phyloP scores from a whole-genome alignment of 2,329 filamentous ascomycete species.

The Penicillium aurantiogriseum region DNA sequence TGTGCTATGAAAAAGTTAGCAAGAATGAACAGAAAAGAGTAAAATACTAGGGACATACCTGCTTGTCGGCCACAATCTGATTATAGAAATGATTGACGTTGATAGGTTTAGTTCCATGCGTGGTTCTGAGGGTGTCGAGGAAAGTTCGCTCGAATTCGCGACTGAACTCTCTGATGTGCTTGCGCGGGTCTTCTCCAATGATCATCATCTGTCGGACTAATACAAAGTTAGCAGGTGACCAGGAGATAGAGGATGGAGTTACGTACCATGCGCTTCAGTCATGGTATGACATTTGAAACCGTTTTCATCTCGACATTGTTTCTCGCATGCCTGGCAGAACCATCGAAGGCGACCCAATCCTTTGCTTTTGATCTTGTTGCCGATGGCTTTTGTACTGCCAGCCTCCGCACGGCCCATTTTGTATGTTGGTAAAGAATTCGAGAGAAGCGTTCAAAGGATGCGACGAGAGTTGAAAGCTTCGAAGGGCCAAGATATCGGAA shows the following conservation, averaged over 20 bases:
- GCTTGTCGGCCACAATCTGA: conserved; percentile 73
- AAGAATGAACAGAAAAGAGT: neutral
- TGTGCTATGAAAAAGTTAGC: conserved; percentile 50
- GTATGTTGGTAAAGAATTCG: conserved; percentile 11
- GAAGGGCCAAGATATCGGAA: neutral
- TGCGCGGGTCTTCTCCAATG: conserved; percentile 82
- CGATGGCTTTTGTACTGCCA: conserved; percentile 84
- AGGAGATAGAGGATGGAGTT: neutral
- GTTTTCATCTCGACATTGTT: conserved; percentile 69
- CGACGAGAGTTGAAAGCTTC: neutral
- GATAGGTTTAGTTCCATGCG: conserved; percentile 87
- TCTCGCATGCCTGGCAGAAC: conserved; percentile 84
- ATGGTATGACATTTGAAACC: conserved; percentile 79
- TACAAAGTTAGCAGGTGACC: neutral
- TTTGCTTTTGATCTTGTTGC: conserved; percentile 81
- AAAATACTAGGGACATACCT: neutral
- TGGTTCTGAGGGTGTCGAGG: conserved; percentile 70
- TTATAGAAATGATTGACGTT: conserved; percentile 94
- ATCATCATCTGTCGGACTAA: conserved; percentile 78
- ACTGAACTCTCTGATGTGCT: conserved; percentile 78
- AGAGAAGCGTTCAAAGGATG: neutral
- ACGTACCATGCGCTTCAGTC: neutral
- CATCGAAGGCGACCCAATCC: conserved; percentile 75
- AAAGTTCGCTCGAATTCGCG: conserved; percentile 81
- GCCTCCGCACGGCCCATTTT: conserved; percentile 90